Base-by-base conservation (phyloP, 2,329 filamentous ascomycete genomes). In the Atkinsonella hypoxylon region DNA sequence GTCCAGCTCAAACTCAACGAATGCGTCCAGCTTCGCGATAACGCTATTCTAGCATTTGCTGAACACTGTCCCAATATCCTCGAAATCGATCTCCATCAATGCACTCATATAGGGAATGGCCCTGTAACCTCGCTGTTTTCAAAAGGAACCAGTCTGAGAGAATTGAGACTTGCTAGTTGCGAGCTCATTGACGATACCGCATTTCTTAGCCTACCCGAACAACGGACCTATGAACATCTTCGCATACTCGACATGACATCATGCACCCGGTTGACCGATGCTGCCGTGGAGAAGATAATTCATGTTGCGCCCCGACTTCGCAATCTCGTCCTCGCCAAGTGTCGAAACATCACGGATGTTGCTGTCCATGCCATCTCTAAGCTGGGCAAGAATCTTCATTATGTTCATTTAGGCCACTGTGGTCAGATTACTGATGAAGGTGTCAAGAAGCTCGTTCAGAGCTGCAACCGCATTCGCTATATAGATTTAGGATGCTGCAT, bases 401-500 rank as follows among this genome's bases (percentile, higher is more conserved):
- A 95, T 65, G 84, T 98, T 48, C 93, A 98, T 62, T 76, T 98
- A 2, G 93, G 93, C 10, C 93, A 98, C 66, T 98, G 93, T 67
- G 81, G 81, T 30, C 82, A 90, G 45, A 90, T 98, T 62, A 96
- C 91, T 0, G 93, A 98, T 62, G 77, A 82, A 36, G 90, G 89
- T 1, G 89, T 98, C 17, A 86, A 87, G 59, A 83, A 82, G 50
- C 75, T 98, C 32, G 89, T 96, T 39, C 83, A 85, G 57, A 75
- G 75, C 49, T 98, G 93, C 73, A 97, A 91, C 61, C 82, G 93
- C 22, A 97, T 98, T 57, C 81, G 93, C 50, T 98, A 98, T 65
- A 98, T 98, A 56, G 93, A 98, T 64, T 73, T 98, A 42, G 93
- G 93, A n/a, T 97, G 93, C 70, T 98, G 93, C 67, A 80, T 79